Evolutionary conservation across 192 early-diverging fungal species (phyloP).

Genomic region (Backusella tarrabulga): DNA sequence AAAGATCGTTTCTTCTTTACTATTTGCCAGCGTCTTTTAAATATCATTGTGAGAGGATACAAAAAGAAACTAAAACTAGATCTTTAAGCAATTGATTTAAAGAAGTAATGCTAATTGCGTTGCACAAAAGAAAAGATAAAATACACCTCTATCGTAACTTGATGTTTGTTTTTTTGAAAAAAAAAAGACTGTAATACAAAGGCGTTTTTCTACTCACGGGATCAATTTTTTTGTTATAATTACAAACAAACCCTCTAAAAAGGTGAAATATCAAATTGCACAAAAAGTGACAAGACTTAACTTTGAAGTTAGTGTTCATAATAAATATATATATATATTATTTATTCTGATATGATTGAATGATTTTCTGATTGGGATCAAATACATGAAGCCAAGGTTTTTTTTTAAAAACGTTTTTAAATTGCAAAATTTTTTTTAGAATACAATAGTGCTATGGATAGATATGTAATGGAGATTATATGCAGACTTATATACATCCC

Average conservation of each 20-base stretch:
- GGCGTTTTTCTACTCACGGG: neutral
- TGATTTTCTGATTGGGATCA: neutral
- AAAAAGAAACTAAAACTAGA: neutral
- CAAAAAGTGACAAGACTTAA: neutral
- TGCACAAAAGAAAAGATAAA: neutral
- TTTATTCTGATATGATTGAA: slow-evolving; percentile 5
- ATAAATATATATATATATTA: neutral
- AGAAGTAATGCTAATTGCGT: neutral
- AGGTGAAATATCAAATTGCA: neutral
- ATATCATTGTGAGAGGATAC: neutral
- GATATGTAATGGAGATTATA: neutral
- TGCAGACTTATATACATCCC: slow-evolving; percentile 7
- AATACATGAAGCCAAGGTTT: neutral
- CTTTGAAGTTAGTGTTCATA: neutral
- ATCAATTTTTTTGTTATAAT: slow-evolving; percentile 3
- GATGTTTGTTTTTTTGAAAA: neutral
- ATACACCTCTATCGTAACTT: neutral
- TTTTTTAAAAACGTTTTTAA: neutral
- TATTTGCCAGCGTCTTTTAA: neutral
- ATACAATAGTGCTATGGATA: neutral
- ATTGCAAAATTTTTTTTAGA: neutral
- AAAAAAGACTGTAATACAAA: neutral
- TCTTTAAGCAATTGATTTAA: neutral
- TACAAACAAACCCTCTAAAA: neutral
- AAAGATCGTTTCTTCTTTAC: neutral